phyloP scores from a whole-genome alignment of 192 early-diverging fungal genomes.

The Backusella mclennaniae region DNA sequence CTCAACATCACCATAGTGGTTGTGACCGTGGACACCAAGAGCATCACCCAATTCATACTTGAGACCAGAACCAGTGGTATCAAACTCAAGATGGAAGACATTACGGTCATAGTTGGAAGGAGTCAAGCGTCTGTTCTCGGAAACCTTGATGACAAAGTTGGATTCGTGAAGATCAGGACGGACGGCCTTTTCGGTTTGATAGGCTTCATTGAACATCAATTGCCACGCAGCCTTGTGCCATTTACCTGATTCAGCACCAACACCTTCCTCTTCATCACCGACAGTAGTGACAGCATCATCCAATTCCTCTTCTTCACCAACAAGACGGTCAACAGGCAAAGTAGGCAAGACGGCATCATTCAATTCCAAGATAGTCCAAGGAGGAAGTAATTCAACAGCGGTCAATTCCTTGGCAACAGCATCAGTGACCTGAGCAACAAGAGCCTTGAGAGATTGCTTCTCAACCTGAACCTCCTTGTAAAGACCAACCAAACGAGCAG shows the following conservation, averaged over 20 bases:
- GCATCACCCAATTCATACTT: slow-evolving; percentile 94
- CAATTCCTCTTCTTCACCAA: slow-evolving; percentile 23
- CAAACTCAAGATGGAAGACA: slow-evolving; percentile 96
- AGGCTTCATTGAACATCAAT: slow-evolving; percentile 74
- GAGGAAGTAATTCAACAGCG: slow-evolving; percentile 37
- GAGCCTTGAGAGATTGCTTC: slow-evolving; percentile 15
- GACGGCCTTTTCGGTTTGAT: slow-evolving; percentile 37
- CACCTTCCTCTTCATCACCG: slow-evolving; percentile 41
- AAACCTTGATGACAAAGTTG: slow-evolving; percentile 61
- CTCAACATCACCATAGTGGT: slow-evolving; percentile 70
- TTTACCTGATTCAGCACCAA: slow-evolving; percentile 32
- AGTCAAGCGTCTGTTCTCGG: slow-evolving; percentile 83
- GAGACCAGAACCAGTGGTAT: slow-evolving; percentile 73
- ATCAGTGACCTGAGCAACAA: slow-evolving; percentile 12
- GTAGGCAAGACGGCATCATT: slow-evolving; percentile 35
- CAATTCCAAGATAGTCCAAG: slow-evolving; percentile 46
- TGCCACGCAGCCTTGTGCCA: slow-evolving; percentile 63
- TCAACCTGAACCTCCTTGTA: slow-evolving; percentile 24
- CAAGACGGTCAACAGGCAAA: slow-evolving; percentile 31
- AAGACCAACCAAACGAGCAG: slow-evolving; percentile 18
- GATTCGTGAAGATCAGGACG: slow-evolving; percentile 65
- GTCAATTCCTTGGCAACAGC: slow-evolving; percentile 28
- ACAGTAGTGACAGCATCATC: slow-evolving; percentile 15
- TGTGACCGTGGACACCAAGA: slow-evolving; percentile 89
- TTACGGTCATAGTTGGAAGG: slow-evolving; percentile 90